Percentiles rank a stretch among this genome's conserved stretches.
phyloP scores from a whole-genome alignment of 1,284 basidiomycete species.

The Anthracocystis panici-leucophaei region DNA sequence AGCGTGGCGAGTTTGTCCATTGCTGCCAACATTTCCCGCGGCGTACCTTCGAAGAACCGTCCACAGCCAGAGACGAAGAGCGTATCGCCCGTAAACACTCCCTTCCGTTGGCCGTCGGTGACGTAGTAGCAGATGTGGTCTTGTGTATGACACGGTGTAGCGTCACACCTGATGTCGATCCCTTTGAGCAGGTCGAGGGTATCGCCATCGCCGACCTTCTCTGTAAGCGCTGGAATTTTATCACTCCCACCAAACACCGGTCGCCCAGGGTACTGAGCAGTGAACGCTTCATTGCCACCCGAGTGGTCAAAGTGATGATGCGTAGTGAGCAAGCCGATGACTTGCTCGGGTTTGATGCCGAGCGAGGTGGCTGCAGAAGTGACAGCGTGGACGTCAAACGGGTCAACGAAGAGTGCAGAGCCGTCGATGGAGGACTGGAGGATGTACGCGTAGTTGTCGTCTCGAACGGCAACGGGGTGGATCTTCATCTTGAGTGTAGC shows the following conservation, averaged over 20 bases:
- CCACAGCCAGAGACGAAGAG: slow-evolving; percentile 93
- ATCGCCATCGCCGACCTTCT: slow-evolving; percentile 74
- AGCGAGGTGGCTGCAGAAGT: slow-evolving; percentile 77
- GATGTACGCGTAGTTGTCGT: slow-evolving; percentile 69
- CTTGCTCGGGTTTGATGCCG: slow-evolving; percentile 71
- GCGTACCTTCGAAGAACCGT: slow-evolving; percentile 94
- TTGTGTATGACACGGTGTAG: slow-evolving; percentile 95
- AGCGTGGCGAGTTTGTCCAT: slow-evolving; percentile 78
- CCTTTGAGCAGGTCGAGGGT: slow-evolving; percentile 43
- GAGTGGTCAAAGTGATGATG: slow-evolving; percentile 78
- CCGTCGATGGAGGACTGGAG: slow-evolving; percentile 54
- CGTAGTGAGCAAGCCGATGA: slow-evolving; percentile 67
- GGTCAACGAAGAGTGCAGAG: slow-evolving; percentile 73
- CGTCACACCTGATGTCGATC: slow-evolving; percentile 71
- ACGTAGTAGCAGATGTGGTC: slow-evolving; percentile 93
- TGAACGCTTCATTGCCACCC: slow-evolving; percentile 81
- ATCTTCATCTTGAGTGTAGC: slow-evolving; percentile 59
- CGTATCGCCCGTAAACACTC: slow-evolving; percentile 93
- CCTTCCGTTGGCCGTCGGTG: slow-evolving; percentile 73
- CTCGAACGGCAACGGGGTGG: slow-evolving; percentile 66
- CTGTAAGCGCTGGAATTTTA: slow-evolving; percentile 77
- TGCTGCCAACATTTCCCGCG: slow-evolving; percentile 85
- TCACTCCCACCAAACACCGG: slow-evolving; percentile 88
- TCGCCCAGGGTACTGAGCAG: slow-evolving; percentile 74
- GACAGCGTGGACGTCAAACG: slow-evolving; percentile 84